A percentile compares a stretch with the other conserved stretches of the same genome.
phyloP scores from a whole-genome alignment of 1,139 yeast genomes.

The Taphrina communis region DNA sequence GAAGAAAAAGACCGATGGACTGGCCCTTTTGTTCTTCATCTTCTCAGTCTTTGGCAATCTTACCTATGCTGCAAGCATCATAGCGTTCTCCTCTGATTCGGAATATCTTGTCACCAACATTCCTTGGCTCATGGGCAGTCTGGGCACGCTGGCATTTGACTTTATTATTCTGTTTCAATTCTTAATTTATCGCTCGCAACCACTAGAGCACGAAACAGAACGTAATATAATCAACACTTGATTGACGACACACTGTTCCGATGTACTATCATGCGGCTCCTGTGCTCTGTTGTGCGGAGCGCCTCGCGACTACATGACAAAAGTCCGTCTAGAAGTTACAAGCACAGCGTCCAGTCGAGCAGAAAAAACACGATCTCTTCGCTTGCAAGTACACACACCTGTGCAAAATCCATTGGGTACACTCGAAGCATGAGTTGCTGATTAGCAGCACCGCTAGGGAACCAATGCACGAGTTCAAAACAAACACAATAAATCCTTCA shows the following conservation, averaged over 20 bases:
- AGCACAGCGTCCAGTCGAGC: too few species aligned
- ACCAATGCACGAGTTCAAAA: too few species aligned
- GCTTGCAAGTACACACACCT: too few species aligned
- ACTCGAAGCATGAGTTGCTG: too few species aligned
- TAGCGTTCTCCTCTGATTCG: conserved; percentile 47
- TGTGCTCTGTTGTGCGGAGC: too few species aligned
- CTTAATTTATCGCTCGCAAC: conserved; percentile 1
- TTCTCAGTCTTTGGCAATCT: conserved; percentile 79
- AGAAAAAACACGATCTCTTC: too few species aligned
- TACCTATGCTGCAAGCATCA: conserved; percentile 76
- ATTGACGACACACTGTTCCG: not conserved
- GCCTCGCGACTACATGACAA: too few species aligned
- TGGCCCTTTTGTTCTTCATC: conserved; percentile 73
- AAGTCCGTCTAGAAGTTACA: too few species aligned
- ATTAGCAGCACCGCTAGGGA: too few species aligned
- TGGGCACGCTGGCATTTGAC: conserved; percentile 34
- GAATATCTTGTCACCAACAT: conserved; percentile 16
- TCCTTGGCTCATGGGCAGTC: conserved; percentile 38
- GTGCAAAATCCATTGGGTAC: too few species aligned
- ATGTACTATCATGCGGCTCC: too few species aligned
- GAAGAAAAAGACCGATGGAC: conserved; percentile 70
- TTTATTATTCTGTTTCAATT: conserved; percentile 30
- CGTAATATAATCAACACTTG: conserved; percentile 18
- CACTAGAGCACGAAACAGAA: conserved; percentile 11
- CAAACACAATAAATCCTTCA: too few species aligned